A percentile compares a stretch with the other conserved stretches of the same genome.
These are phyloP conservation scores for Candida berthetii DNA, from an alignment of 805 yeast genomes.

Conservation along the genomic window DNA sequence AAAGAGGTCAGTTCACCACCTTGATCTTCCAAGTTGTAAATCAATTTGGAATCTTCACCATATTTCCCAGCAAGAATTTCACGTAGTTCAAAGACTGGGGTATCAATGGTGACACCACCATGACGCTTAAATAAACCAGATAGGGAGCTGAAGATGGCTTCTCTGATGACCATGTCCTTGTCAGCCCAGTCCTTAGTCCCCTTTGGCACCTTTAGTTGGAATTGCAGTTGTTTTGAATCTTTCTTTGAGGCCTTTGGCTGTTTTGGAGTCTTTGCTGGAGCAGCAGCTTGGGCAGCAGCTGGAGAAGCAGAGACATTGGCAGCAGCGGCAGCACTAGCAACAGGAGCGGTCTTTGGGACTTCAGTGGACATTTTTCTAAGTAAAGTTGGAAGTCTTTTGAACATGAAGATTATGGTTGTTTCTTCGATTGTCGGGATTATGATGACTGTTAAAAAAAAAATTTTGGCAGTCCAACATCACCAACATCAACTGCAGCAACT, in stretches of 20 bases:
- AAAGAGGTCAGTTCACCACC: constrained; percentile 97
- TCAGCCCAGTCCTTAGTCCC: constrained; percentile 99
- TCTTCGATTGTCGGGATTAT: not conserved
- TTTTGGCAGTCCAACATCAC: too few species aligned
- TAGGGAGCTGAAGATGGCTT: constrained; percentile 72
- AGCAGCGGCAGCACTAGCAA: not conserved
- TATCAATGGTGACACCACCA: constrained; percentile 97
- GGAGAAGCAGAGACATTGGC: not conserved
- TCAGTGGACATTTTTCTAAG: not conserved
- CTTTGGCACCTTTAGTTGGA: constrained; percentile 88
- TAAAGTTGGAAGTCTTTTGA: not conserved
- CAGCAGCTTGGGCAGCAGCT: constrained; percentile 1
- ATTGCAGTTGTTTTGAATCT: constrained; percentile 49
- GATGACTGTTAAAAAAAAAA: not conserved
- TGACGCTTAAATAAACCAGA: constrained; percentile 82
- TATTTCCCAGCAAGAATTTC: constrained; percentile 96
- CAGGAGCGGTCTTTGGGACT: not conserved
- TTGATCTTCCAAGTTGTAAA: constrained; percentile 95
- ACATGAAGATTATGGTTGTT: not conserved
- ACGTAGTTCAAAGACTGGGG: constrained; percentile 95
- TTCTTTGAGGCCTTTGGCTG: constrained; percentile 4
- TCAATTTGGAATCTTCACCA: constrained; percentile 97
- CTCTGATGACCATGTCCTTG: constrained; percentile 93
- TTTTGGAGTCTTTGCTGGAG: constrained; percentile 3
- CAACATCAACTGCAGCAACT: not conserved